A percentile compares a stretch with the other conserved stretches of the same genome.
Evolutionary conservation across 2,329 filamentous ascomycete species (phyloP).

Genomic region (Nemania sp.): DNA sequence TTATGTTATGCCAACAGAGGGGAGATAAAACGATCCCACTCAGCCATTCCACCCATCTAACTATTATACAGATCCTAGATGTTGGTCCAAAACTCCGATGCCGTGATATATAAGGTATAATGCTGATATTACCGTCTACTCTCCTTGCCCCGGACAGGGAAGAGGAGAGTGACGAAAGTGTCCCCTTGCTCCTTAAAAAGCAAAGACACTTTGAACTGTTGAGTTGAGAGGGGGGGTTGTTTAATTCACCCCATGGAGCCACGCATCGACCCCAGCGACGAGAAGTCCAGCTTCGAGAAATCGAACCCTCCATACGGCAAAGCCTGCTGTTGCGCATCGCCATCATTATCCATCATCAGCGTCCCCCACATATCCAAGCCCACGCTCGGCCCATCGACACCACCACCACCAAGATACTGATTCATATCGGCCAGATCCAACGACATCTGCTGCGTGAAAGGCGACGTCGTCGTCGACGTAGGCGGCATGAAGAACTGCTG

Average conservation of each 20-base stretch:
- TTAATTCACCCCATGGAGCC: no score
- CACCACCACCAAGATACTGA: conserved; percentile 11
- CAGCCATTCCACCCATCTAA: no score
- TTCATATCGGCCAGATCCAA: conserved; percentile 14
- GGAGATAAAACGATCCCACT: no score
- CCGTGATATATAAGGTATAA: no score
- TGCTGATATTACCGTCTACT: no score
- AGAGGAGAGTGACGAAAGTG: no score
- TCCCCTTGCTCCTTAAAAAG: no score
- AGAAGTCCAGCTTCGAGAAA: conserved; percentile 21
- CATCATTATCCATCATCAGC: conserved; percentile 17
- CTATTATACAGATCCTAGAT: no score
- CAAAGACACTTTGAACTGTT: neutral
- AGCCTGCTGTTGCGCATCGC: conserved; percentile 1
- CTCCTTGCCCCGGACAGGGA: no score
- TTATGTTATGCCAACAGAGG: no score
- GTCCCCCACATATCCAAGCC: conserved; percentile 28
- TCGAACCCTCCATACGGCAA: conserved; percentile 17
- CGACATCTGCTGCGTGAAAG: conserved; percentile 14
- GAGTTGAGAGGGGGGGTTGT: no score
- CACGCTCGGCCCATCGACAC: conserved; percentile 4
- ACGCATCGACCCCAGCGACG: conserved; percentile 7
- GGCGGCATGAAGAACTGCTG: conserved; percentile 16
- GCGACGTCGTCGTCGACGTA: conserved; percentile 7
- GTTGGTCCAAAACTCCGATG: no score